Base-by-base conservation (phyloP, 1,284 basidiomycete species). In the Golubevia sp. region DNA sequence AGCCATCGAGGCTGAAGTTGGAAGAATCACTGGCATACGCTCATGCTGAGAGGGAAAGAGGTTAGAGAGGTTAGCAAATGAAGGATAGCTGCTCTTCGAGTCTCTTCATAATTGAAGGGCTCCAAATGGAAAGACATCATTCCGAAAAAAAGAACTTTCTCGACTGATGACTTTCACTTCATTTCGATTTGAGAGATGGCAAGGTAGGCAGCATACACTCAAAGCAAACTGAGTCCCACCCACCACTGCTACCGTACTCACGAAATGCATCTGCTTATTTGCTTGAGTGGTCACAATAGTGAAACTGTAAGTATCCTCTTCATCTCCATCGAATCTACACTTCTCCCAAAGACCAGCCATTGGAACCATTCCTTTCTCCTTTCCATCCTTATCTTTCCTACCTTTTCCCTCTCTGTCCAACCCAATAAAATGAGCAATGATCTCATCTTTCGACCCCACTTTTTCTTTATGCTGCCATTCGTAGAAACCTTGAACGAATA, bases 1-100 rank as follows among this genome's bases (percentile, higher is more conserved):
- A 0, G 59, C 54, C 34, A 82, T 77, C 13, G 73, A 64, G 5
- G 71, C 23, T 6, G 49, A 48, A 5, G 64, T 64, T 4, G 78
- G 70, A 0, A 82, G 68, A 44, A 82, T 79, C n/a, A 82, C 73
- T 4, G 79, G 79, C 76, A 80, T 80, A 2, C 79, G 74, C 44
- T 78, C 77, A 59, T 82, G 79, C 59, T 56, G 2, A 34, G 4
- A 5, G 30, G 30, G 11, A 34, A 11, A 34, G 30, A 34, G 30
- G 30, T 5, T 34, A n/a, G n/a, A n/a, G n/a, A n/a, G n/a, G n/a
- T n/a, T n/a, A n/a, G n/a, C n/a, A n/a, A n/a, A n/a, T n/a, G n/a
- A n/a, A n/a, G n/a, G n/a, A n/a, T n/a, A n/a, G n/a, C n/a, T n/a
- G n/a, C n/a, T n/a, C n/a, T n/a, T n/a, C n/a, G n/a, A n/a, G n/a